These are phyloP conservation scores for Entomortierella parvispora DNA, from an alignment of 192 early-diverging fungal species.

Conservation along the genomic window DNA sequence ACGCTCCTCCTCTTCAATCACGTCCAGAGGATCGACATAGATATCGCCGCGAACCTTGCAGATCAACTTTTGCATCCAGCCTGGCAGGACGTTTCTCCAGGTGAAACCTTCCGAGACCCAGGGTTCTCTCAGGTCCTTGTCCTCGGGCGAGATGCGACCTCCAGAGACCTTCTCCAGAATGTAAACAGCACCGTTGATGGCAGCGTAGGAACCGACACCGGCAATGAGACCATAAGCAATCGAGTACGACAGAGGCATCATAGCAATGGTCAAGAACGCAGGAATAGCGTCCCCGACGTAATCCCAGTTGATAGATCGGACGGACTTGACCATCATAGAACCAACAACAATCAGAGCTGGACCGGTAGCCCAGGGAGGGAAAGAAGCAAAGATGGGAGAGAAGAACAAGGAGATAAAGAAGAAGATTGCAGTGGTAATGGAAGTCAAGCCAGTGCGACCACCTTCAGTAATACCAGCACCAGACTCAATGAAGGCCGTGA, in stretches of 20 bases:
- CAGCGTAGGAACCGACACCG: slow-evolving; percentile 72
- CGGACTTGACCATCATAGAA: slow-evolving; percentile 74
- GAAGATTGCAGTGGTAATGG: slow-evolving; percentile 64
- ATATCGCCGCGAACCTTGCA: not conserved
- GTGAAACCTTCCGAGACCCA: not conserved
- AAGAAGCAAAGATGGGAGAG: slow-evolving; percentile 80
- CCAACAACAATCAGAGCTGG: slow-evolving; percentile 81
- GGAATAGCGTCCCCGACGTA: slow-evolving; percentile 79
- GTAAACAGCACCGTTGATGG: slow-evolving; percentile 70
- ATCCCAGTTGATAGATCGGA: slow-evolving; percentile 78
- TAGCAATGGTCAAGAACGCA: slow-evolving; percentile 74
- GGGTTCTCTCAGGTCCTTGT: not conserved
- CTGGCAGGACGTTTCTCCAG: not conserved
- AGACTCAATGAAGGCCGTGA: slow-evolving; percentile 81
- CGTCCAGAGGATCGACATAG: slow-evolving; percentile 4
- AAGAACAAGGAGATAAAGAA: slow-evolving; percentile 83
- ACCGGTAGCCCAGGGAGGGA: slow-evolving; percentile 86
- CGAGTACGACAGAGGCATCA: slow-evolving; percentile 84
- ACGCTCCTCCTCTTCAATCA: slow-evolving; percentile 3
- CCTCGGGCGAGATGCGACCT: slow-evolving; percentile 55
- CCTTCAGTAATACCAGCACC: slow-evolving; percentile 83
- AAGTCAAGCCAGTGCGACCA: slow-evolving; percentile 81
- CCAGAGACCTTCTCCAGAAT: slow-evolving; percentile 60
- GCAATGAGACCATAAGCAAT: slow-evolving; percentile 83
- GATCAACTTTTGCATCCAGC: not conserved